Base-by-base conservation (phyloP, 352 stramenopile genomes). In the Pythium guiyangense region DNA sequence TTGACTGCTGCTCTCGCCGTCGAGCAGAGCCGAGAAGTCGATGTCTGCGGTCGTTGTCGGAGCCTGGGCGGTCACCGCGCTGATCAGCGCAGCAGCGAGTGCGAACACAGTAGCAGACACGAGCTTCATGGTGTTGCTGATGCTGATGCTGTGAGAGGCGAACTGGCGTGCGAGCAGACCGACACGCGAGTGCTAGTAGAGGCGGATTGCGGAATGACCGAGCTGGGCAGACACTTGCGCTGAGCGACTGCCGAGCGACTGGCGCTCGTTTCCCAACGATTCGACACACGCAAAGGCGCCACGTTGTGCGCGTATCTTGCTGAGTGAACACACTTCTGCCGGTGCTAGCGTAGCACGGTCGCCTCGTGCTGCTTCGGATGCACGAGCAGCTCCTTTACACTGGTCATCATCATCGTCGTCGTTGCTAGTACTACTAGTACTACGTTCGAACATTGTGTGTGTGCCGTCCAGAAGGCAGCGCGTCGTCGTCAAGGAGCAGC, bases 91-190 rank as follows among this genome's bases (percentile, higher is more conserved):
- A n/a, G 46, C 46, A 12, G 46, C 25, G 46, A 51, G 22, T 25
- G 4, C 25, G 25, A 51, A 14, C 11, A 14, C 26, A 15, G 25
- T 15, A n/a, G 44, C 17, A 6, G 2, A 49, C 10, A 9, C 9
- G 44, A 49, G 9, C 44, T 49, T 49, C 44, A 49, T 49, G 44
- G 20, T 49, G 18, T 20, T 45, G 31, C 31, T 37, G 31, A 9
- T 37, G 6, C 31, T 10, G 29, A 34, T 34, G 14, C 9, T 43
- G 37, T 20, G 37, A n/a, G 37, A 43, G 37, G 18, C 18, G 39
- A 22, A 20, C 14, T 45, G 39, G 18, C 2, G 18, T 20, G 39
- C 14, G 8, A 5, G 9, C 18, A 6, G 39, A 45, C 39, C 14
- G 14, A 22, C 39, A 14, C 14, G 18, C 15, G 4, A 20, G 39